These are phyloP conservation scores for Emmonsiellopsis sp. DNA, from an alignment of 2,329 filamentous ascomycete species.

Conservation along the genomic window DNA sequence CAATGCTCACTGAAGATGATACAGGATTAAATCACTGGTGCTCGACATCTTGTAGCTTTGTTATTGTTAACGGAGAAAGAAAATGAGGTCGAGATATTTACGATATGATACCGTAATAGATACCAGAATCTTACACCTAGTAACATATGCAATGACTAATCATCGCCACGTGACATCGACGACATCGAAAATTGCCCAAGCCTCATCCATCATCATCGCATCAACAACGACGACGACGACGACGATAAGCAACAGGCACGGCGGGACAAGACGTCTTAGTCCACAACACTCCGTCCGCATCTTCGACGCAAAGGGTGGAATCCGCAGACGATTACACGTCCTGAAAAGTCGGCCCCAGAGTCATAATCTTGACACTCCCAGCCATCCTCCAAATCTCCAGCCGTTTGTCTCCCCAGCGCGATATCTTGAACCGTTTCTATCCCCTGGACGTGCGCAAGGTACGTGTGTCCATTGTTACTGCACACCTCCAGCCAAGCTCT, in stretches of 20 bases:
- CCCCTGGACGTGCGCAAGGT: conserved; percentile 12
- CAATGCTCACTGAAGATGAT: too few species aligned
- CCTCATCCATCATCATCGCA: neutral
- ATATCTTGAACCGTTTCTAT: neutral
- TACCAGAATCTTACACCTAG: neutral
- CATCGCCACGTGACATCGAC: neutral
- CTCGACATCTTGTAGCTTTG: too few species aligned
- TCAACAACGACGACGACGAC: neutral
- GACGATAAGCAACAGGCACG: neutral
- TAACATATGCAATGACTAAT: neutral
- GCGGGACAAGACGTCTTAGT: neutral
- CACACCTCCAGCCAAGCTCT: conserved; percentile 6
- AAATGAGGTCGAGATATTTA: too few species aligned
- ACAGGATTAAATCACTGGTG: too few species aligned
- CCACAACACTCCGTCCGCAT: too few species aligned
- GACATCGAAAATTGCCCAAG: neutral
- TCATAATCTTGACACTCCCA: too few species aligned
- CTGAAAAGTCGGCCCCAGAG: too few species aligned
- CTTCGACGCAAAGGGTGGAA: too few species aligned
- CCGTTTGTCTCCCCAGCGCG: neutral
- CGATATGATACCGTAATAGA: too few species aligned
- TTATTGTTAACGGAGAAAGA: too few species aligned
- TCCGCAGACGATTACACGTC: too few species aligned
- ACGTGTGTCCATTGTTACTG: conserved; percentile 11
- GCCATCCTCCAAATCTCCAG: too few species aligned